Evolutionary conservation across 2,329 filamentous ascomycete species (phyloP), one percentile per base, ranked within the genome.

Genomic region (Uncinocarpus reesii): DNA sequence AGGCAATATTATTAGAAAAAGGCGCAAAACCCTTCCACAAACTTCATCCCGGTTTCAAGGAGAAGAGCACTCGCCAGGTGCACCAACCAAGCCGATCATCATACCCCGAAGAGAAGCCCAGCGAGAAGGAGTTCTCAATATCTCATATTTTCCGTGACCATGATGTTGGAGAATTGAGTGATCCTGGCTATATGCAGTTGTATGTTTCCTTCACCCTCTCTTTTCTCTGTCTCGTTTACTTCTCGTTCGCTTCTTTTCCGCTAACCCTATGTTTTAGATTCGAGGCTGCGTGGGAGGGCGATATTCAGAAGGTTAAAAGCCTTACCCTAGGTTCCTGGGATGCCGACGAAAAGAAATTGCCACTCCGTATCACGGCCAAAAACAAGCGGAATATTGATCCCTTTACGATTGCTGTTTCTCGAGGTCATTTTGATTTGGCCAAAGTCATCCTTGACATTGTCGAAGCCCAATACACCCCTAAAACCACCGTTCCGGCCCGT

Each of bases 371-470:
- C 47, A 75, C 81, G 0, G 74, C 81, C 1, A 56, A 52, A 1
- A 83, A 87, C 57, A 51, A 56, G 0, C 56, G 62, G 2, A 52
- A 57, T 1, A 73, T 80, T 51, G 77, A 68, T 8, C 80, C 83
- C 0, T 86, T 90, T 58, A 78, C 77, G 0, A 67, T 92, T 42
- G 81, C 84, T 0, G 75, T 85, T 40, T 60, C 83, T 3, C 76
- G 76, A 21, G 81, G 82, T 0, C 81, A 90, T 56, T 63, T 74
- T 37, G 72, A 79, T 1, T 67, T 81, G 10, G 84, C 85, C 1
- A 74, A 70, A 50, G 75, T 74, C 1, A 77, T 92, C 21, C 68
- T 92, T 6, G 80, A 84, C 50, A 87, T 92, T 53, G 73, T 77
- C 0, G 72, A 78, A 37, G 79, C 77, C 2, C 86, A 92, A 57